Percentiles rank a stretch among this genome's conserved stretches.
phyloP scores from a whole-genome alignment of 495 filamentous ascomycete species.

The Cercophora scortea region DNA sequence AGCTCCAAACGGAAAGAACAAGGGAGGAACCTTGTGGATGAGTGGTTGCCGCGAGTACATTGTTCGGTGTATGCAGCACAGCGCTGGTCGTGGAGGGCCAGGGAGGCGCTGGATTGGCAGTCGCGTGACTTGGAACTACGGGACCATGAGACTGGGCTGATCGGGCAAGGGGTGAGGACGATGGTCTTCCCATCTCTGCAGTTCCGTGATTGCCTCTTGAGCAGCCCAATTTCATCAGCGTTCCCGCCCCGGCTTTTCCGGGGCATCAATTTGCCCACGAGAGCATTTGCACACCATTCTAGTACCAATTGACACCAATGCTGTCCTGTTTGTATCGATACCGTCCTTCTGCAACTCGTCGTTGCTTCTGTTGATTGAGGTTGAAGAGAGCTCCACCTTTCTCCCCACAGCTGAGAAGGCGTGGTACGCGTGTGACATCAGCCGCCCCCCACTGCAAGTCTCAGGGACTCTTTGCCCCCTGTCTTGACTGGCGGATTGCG shows the following conservation, averaged over 20 bases:
- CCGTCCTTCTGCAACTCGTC: slow-evolving; percentile 2
- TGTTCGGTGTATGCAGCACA: not conserved
- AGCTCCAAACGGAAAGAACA: slow-evolving; percentile 22
- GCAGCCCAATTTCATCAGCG: not conserved
- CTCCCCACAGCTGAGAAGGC: slow-evolving; percentile 1
- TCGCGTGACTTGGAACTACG: slow-evolving; percentile 25
- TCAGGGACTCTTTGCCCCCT: slow-evolving; percentile 11
- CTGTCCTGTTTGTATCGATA: not conserved
- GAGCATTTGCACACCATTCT: slow-evolving; percentile 3
- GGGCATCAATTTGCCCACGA: slow-evolving; percentile 15
- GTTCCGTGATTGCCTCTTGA: slow-evolving; percentile 11
- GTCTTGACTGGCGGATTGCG: slow-evolving; percentile 13
- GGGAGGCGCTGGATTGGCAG: slow-evolving; percentile 13
- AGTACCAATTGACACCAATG: slow-evolving; percentile 17
- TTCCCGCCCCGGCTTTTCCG: not conserved
- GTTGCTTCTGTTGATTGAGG: not conserved
- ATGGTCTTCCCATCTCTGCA: not conserved
- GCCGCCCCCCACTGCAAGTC: slow-evolving; percentile 7
- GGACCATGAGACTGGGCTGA: slow-evolving; percentile 18
- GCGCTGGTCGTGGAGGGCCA: slow-evolving; percentile 5
- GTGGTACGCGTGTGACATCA: slow-evolving; percentile 21
- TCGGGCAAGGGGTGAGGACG: not conserved
- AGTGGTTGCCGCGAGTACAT: not conserved
- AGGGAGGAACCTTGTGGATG: slow-evolving; percentile 3
- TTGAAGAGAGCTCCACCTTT: not conserved